Base-by-base conservation (phyloP, 1,284 basidiomycete genomes). In the Boletellus sp. region DNA sequence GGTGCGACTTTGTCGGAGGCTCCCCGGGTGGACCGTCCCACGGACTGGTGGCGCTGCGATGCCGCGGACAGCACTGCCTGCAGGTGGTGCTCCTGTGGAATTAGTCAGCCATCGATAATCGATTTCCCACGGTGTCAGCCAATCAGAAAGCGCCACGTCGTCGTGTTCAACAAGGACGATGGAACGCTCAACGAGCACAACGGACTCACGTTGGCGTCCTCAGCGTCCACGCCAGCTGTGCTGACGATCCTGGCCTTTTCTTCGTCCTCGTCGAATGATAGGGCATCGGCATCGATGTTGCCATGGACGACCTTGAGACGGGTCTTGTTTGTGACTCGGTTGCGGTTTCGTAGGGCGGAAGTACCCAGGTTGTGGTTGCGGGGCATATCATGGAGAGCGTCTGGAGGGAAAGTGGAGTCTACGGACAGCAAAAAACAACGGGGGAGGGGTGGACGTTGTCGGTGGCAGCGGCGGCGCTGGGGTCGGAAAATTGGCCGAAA, bases 251-350 rank as follows among this genome's bases (percentile, higher is more conserved):
- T 72, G 62, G 84, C 83, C 73, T 87, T 88, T 78, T 89, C 86
- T 63, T 89, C 87, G 60, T 90, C 88, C 66, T 90, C 88, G 60
- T 90, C 88, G 56, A 87, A 79, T 53, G 90, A 85, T 67, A 91
- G 78, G 58, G 86, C 80, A 71, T 92, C 89, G 47, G 85, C 84
- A 67, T 92, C 91, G 74, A 90, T 81, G 69, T 83, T 81, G 56
- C 86, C 88, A 67, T 82, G 81, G 67, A 84, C 78, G 75, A 93
- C 85, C 75, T 85, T 85, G 65, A 93, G 85, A 58, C 88, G 85
- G 63, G 88, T 91, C 79, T 93, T 93, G 78, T 92, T 91, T 71
- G 89, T 93, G 74, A 93, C 86, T 69, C 91, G 83, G 73, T 89
- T 89, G 71, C 88, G 84, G 67, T 88, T 89, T 70, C 88, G 79